Conservation (phyloP, 1,284 basidiomycete species). For the Ganoderma sinense region DNA sequence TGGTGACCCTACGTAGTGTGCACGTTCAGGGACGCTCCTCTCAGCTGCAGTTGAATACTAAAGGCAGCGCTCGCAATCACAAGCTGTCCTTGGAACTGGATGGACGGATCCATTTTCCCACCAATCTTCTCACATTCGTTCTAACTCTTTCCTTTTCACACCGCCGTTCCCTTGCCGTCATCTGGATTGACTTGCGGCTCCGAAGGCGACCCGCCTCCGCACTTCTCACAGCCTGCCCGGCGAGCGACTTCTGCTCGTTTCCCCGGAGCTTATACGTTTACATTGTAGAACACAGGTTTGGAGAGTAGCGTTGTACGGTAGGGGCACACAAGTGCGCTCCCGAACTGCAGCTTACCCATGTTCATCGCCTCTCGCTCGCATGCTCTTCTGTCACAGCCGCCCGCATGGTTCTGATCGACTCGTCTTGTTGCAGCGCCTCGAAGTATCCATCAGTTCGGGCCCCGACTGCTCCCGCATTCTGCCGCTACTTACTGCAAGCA, state of each 20-base stretch:
- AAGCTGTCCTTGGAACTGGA: background rate
- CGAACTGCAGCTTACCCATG: background rate
- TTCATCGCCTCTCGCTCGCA: background rate
- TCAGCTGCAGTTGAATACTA: background rate
- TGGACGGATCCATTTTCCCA: background rate
- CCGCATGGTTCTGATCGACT: conserved; percentile 14
- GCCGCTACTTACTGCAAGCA: background rate
- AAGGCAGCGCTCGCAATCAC: background rate
- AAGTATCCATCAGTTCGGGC: conserved; percentile 26
- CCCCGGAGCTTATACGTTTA: background rate
- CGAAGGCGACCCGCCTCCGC: conserved; percentile 28
- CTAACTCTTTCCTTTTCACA: conserved; percentile 1
- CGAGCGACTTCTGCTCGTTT: background rate
- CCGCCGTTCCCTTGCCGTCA: conserved; percentile 10
- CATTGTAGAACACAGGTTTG: background rate
- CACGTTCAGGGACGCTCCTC: background rate
- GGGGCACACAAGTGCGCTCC: conserved; percentile 5
- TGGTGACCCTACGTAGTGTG: too few species aligned
- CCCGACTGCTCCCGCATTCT: conserved; percentile 11
- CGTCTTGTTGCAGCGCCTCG: conserved; percentile 9
- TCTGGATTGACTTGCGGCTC: conserved; percentile 25
- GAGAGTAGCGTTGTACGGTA: background rate
- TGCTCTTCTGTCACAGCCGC: conserved; percentile 3
- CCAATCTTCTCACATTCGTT: conserved; percentile 14
- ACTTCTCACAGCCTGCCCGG: background rate